Base-by-base conservation (phyloP, 371 early-diverging fungal species). In the Apophysomyces variabilis region DNA sequence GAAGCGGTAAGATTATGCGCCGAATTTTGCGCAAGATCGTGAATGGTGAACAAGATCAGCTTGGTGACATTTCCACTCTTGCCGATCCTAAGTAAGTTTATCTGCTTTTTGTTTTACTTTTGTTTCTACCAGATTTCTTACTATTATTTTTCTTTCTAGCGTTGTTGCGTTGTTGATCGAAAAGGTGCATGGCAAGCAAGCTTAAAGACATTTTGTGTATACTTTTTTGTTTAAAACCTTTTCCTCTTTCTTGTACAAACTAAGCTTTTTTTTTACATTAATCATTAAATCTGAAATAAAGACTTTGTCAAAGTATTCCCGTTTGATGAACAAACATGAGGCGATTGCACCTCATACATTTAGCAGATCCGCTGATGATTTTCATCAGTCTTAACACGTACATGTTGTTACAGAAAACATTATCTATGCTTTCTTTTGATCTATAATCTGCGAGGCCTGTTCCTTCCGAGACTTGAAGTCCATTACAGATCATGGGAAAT, bases 1-100 rank as follows among this genome's bases (percentile, higher is more conserved):
- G 99, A 7, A 93, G 93, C 14, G 99, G 99, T 60, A 99, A 99
- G 84, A 94, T 99, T 70, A 93, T 97, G 89, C 87, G 96, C 32
- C 88, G 99, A 60, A 90, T 99, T 54, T 77, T 99, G 75, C 82
- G 99, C 69, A 97, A 96, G 87, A 88, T 97, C 66, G 92, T 96
- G 18, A 89, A 86, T 14, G 89, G 90, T 64, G 96, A 98, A 68
- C 83, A 87, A 7, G 91, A 91, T 68, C 86, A 91, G 70, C 76
- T 97, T 32, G 98, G 98, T 38, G 98, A 97, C 74, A 79, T 92
- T 56, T 89, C 88, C 36, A 96, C 98, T 3, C 76, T 97, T 64
- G 90, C 95, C 12, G 95, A 97, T 61, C 95, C 95, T 13, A 38
- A 58, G 62, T 60, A 50, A 50, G 54, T 50, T 45, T 13, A 4